A percentile compares a stretch with the other conserved stretches of the same genome.
These are phyloP conservation scores for Rubia yunnanensis DNA, from an alignment of 257 asterid genomes.

Conservation along the genomic window DNA sequence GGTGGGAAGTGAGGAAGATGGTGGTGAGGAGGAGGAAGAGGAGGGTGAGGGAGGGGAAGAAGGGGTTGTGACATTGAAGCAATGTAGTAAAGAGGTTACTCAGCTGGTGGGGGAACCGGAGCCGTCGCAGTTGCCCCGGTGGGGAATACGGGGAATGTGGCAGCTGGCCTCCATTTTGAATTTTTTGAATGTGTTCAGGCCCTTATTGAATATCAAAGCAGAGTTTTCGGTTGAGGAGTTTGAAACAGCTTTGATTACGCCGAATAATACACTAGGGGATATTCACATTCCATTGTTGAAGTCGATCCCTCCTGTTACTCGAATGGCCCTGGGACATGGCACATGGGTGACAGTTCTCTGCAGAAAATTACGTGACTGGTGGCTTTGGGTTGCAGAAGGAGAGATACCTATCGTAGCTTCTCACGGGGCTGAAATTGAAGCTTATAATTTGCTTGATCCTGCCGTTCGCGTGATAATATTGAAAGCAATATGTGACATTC, in stretches of 20 bases:
- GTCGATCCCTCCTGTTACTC: constrained; percentile 96
- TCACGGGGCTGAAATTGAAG: constrained; percentile 94
- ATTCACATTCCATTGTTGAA: constrained; percentile 90
- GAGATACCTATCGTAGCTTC: constrained; percentile 92
- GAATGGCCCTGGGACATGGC: constrained; percentile 80
- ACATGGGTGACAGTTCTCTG: constrained; percentile 96
- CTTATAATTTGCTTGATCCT: constrained; percentile 71
- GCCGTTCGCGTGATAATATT: constrained; percentile 83
- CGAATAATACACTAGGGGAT: constrained; percentile 74
- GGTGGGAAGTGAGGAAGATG: background rate
- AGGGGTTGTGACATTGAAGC: constrained; percentile 35
- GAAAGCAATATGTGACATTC: constrained; percentile 97
- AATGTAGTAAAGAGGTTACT: constrained; percentile 52
- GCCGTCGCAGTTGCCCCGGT: constrained; percentile 77
- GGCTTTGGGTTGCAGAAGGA: constrained; percentile 99
- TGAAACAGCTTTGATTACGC: constrained; percentile 84
- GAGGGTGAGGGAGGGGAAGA: constrained; percentile 36
- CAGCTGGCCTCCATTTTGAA: constrained; percentile 88
- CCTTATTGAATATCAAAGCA: constrained; percentile 69
- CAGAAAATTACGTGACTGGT: constrained; percentile 91
- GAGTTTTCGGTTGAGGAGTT: constrained; percentile 93
- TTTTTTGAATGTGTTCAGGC: constrained; percentile 95
- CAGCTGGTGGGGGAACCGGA: constrained; percentile 73
- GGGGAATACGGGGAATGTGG: constrained; percentile 93
- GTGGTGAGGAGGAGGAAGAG: constrained; percentile 22